Evolutionary conservation across 2,329 filamentous ascomycete species (phyloP).

Genomic region (Chaetomium sp.): DNA sequence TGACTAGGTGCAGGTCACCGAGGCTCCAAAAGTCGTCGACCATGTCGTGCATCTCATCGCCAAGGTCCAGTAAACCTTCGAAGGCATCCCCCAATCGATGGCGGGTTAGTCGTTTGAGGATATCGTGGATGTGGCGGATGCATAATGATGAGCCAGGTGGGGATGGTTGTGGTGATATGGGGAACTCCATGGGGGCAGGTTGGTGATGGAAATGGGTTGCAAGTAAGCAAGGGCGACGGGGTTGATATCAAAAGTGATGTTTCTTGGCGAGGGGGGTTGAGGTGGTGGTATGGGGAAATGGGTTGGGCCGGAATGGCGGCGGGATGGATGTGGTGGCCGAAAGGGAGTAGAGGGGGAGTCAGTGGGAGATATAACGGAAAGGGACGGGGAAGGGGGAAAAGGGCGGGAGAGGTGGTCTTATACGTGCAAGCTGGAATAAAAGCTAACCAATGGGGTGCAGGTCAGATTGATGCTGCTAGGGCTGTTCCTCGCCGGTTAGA

Average conservation of each 20-base stretch:
- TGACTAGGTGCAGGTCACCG: slow-evolving; percentile 3
- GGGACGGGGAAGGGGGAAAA: slow-evolving; percentile 2
- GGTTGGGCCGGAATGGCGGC: background rate
- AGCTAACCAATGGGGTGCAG: slow-evolving; percentile 16
- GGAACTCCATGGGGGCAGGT: slow-evolving; percentile 5
- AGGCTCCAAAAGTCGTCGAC: background rate
- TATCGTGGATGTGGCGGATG: background rate
- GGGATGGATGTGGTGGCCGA: background rate
- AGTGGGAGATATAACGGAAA: slow-evolving; percentile 1
- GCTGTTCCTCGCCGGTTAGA: background rate
- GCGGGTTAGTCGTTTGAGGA: slow-evolving; percentile 4
- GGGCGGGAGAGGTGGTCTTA: slow-evolving; percentile 19
- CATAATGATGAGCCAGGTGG: background rate
- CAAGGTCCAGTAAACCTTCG: slow-evolving; percentile 9
- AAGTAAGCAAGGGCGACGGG: background rate
- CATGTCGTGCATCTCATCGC: slow-evolving; percentile 16
- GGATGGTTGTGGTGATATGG: slow-evolving; percentile 1
- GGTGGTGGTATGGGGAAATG: background rate
- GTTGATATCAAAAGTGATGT: slow-evolving; percentile 4
- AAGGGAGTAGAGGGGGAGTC: background rate
- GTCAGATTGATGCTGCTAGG: background rate
- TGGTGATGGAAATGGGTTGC: background rate
- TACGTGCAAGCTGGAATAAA: slow-evolving; percentile 14
- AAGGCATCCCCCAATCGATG: slow-evolving; percentile 14
- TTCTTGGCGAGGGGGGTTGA: slow-evolving; percentile 12